These are phyloP conservation scores for Phtheirospermum japonicum DNA, from an alignment of 257 asterid genomes.

Conservation along the genomic window DNA sequence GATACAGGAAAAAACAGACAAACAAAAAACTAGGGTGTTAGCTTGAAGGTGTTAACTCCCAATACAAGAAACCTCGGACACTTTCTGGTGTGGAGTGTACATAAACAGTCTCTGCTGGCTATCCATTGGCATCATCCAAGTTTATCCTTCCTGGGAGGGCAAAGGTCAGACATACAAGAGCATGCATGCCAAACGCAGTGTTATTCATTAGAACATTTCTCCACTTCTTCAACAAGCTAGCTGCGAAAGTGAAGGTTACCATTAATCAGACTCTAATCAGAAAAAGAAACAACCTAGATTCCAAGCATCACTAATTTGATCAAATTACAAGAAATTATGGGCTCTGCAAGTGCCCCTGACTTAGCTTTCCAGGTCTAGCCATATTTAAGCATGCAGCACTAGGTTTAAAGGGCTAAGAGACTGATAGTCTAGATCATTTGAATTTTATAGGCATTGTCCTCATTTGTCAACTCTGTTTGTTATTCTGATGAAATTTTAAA, in stretches of 20 bases:
- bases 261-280: slow-evolving; percentile 9
- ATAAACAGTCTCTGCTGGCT: slow-evolving; percentile 25
- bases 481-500: no score
- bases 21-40: slow-evolving; percentile 25
- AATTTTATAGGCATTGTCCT: not conserved
- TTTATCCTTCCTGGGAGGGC: slow-evolving; percentile 8
- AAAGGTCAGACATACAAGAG: slow-evolving; percentile 4
- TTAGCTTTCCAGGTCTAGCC: not conserved
- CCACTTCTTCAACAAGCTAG: slow-evolving; percentile 26
- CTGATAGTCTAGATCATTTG: not conserved
- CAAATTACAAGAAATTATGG: not conserved
- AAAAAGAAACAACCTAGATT: slow-evolving; percentile 5
- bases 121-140: slow-evolving; percentile 25
- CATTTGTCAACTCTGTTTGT: no score
- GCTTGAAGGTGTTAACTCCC: slow-evolving; percentile 27
- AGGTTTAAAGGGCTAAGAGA: not conserved
- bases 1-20: slow-evolving; percentile 18
- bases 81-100: slow-evolving; percentile 19
- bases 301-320: slow-evolving; percentile 11
- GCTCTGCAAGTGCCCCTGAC: not conserved
- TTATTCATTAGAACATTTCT: slow-evolving; percentile 21
- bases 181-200: slow-evolving; percentile 22
- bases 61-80: slow-evolving; percentile 18
- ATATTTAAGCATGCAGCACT: not conserved
- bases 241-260: slow-evolving; percentile 26